Conservation (phyloP, 228 moss, liverwort and hornwort genomes). For the Sphagnum magellanicum region DNA sequence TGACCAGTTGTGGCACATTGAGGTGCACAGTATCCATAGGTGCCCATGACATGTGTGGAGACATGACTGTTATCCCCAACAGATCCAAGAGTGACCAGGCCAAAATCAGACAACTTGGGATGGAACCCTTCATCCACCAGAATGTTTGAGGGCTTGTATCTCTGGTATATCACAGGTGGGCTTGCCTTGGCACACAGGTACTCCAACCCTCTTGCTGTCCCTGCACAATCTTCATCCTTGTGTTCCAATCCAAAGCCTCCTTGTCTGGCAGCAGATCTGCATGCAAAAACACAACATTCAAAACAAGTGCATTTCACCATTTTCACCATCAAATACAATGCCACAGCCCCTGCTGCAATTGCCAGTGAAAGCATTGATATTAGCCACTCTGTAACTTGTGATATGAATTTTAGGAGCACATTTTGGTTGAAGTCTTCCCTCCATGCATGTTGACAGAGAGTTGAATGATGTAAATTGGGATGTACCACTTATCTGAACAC, state of each 20-base stretch:
- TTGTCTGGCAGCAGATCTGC: conserved; percentile 87
- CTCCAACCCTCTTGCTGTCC: conserved; percentile 89
- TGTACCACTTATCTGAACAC: too few relatives aligned
- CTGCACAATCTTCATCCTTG: conserved; percentile 95
- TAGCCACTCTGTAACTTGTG: too few relatives aligned
- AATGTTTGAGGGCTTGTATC: conserved; percentile 90
- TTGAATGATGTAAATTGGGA: too few relatives aligned
- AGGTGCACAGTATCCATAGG: conserved; percentile 95
- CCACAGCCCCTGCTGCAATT: too few relatives aligned
- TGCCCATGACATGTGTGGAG: conserved; percentile 92
- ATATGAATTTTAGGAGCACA: too few relatives aligned
- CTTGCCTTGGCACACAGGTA: conserved; percentile 90
- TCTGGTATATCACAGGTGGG: conserved; percentile 89
- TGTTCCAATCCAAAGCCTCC: conserved; percentile 98
- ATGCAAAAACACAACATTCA: background rate
- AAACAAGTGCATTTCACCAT: too few relatives aligned
- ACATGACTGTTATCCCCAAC: conserved; percentile 92
- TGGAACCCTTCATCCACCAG: conserved; percentile 87
- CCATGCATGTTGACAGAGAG: too few relatives aligned
- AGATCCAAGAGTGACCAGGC: conserved; percentile 85
- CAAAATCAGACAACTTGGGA: conserved; percentile 93
- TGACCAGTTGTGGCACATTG: conserved; percentile 98
- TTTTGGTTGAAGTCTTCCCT: too few relatives aligned
- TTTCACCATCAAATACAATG: too few relatives aligned
- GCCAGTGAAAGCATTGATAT: too few relatives aligned